phyloP scores from a whole-genome alignment of 78 protist species.

The Dictyostelium purpureum region DNA sequence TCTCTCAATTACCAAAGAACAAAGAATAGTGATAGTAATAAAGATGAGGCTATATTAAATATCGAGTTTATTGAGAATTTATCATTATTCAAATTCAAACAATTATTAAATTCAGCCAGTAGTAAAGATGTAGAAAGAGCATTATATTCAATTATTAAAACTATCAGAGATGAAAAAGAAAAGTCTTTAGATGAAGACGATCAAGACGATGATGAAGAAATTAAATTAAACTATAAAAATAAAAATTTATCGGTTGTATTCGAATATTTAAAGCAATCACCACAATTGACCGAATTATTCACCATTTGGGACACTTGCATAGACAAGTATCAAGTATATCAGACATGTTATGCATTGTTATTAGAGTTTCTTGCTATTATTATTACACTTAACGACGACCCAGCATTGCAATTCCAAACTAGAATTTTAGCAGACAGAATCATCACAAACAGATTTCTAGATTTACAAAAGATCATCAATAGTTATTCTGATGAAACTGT shows the following conservation, averaged over 20 bases:
- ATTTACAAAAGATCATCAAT: background rate
- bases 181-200: background rate
- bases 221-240: conserved; percentile 14
- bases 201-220: background rate
- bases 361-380: conserved; percentile 43
- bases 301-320: conserved; percentile 21
- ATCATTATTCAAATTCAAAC: conserved; percentile 22
- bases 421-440: conserved; percentile 18
- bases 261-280: conserved; percentile 21
- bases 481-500: background rate
- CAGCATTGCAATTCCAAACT: background rate
- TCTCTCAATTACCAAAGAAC: background rate
- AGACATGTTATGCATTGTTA: background rate
- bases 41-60: background rate
- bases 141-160: conserved; percentile 18
- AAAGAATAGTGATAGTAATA: background rate
- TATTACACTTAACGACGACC: conserved; percentile 52
- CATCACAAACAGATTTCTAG: background rate
- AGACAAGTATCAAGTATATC: conserved; percentile 45
- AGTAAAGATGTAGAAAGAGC: conserved; percentile 22
- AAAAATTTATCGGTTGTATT: background rate
- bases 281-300: conserved; percentile 1
- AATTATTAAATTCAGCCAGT: background rate
- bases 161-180: conserved; percentile 42
- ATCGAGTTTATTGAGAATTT: conserved; percentile 12